Conservation (phyloP, 352 stramenopile species). For the Globisporangium okanoganense region DNA sequence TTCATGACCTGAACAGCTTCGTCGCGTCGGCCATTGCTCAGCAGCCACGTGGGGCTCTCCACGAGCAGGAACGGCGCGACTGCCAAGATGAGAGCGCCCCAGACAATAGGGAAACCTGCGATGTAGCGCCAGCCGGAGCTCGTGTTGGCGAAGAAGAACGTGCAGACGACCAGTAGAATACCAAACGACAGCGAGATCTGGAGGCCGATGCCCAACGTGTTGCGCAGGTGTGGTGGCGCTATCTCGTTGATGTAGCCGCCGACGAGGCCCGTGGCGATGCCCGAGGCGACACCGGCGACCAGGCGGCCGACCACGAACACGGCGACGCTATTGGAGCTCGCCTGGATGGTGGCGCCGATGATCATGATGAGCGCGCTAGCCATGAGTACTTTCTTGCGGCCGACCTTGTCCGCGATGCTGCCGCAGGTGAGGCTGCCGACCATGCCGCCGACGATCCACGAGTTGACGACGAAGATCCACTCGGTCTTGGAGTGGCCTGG, state of each 20-base stretch:
- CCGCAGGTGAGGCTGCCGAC: constrained; percentile 37
- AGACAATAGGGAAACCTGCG: constrained; percentile 32
- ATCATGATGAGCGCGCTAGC: constrained; percentile 34
- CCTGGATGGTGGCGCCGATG: constrained; percentile 28
- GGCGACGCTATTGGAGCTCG: constrained; percentile 21
- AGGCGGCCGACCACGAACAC: constrained; percentile 37
- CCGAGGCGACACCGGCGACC: constrained; percentile 42
- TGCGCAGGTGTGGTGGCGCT: constrained; percentile 32
- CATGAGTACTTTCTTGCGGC: constrained; percentile 30
- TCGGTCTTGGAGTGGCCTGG: constrained; percentile 42
- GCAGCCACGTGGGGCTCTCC: constrained; percentile 44
- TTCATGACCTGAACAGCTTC: constrained; percentile 25
- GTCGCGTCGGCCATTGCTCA: constrained; percentile 20
- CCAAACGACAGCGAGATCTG: constrained; percentile 52
- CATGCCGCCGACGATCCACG: constrained; percentile 57
- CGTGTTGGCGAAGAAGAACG: constrained; percentile 51
- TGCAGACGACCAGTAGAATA: constrained; percentile 34
- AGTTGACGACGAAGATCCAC: constrained; percentile 52
- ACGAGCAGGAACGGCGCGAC: constrained; percentile 34
- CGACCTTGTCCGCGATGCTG: constrained; percentile 33
- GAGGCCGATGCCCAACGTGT: constrained; percentile 31
- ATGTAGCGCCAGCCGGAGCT: constrained; percentile 53
- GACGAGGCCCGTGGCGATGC: constrained; percentile 28
- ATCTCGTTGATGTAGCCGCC: constrained; percentile 44
- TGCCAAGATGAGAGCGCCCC: constrained; percentile 30